These are phyloP conservation scores for Apocynum venetum DNA, from an alignment of 257 asterid species.

Conservation along the genomic window DNA sequence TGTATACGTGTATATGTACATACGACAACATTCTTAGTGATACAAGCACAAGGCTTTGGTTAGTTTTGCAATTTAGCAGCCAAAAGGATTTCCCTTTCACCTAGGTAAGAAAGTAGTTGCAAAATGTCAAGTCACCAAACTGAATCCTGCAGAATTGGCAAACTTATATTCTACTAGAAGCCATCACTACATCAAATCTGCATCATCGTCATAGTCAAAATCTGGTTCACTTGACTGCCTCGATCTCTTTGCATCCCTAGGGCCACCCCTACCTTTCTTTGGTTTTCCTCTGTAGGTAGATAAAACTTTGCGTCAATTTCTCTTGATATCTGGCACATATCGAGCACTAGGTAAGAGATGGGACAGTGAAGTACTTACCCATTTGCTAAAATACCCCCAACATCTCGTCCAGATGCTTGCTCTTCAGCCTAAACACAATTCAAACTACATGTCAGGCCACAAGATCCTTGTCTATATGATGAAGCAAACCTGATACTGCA, in stretches of 20 bases:
- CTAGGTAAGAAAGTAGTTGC: constrained; percentile 3
- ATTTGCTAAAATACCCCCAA: constrained; percentile 54
- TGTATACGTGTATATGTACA: neutral
- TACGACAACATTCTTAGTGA: neutral
- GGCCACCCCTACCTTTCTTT: constrained; percentile 76
- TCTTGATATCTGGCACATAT: neutral
- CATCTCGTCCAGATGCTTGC: constrained; percentile 74
- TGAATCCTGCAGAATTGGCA: constrained; percentile 13
- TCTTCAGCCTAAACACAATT: constrained; percentile 74
- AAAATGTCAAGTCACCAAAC: neutral
- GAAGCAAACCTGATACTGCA: neutral
- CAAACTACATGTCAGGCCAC: constrained; percentile 4
- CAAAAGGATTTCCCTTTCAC: neutral
- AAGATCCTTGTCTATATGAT: neutral
- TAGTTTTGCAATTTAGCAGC: neutral
- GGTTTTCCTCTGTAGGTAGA: constrained; percentile 70
- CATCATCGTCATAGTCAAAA: constrained; percentile 89
- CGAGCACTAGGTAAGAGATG: neutral
- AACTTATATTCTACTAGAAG: neutral
- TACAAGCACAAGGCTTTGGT: neutral
- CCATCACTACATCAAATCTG: constrained; percentile 62
- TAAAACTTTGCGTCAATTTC: neutral
- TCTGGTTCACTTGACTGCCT: constrained; percentile 89
- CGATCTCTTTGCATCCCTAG: constrained; percentile 80
- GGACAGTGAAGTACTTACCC: constrained; percentile 57